These are phyloP conservation scores for Fusarium verticillioides DNA, from an alignment of 2,329 filamentous ascomycete species.

Conservation along the genomic window DNA sequence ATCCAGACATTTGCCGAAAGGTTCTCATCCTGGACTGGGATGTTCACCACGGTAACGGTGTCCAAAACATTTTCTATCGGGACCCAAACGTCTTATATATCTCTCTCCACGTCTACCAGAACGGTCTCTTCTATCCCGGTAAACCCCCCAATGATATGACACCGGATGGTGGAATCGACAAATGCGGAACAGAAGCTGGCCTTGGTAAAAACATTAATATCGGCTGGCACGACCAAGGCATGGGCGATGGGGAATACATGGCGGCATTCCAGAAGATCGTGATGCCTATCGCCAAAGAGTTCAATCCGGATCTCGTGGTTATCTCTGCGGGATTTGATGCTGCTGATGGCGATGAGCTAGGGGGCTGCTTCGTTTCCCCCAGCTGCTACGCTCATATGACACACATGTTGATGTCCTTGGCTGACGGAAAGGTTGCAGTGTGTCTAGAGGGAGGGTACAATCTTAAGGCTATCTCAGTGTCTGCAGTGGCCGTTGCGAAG, in stretches of 20 bases:
- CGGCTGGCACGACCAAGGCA: slow-evolving; percentile 75
- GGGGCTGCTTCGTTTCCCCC: slow-evolving; percentile 91
- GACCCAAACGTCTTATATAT: slow-evolving; percentile 97
- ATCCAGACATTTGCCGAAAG: slow-evolving; percentile 84
- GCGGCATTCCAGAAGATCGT: slow-evolving; percentile 95
- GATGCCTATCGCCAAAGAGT: slow-evolving; percentile 95
- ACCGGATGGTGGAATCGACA: slow-evolving; percentile 70
- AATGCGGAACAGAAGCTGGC: slow-evolving; percentile 66
- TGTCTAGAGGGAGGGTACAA: slow-evolving; percentile 98
- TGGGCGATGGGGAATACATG: slow-evolving; percentile 97
- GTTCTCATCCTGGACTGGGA: slow-evolving; percentile 95
- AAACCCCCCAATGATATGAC: slow-evolving; percentile 66
- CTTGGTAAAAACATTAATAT: slow-evolving; percentile 74
- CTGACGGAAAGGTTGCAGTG: slow-evolving; percentile 87
- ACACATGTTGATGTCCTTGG: slow-evolving; percentile 97
- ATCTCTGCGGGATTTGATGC: slow-evolving; percentile 97
- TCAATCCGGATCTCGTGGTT: slow-evolving; percentile 93
- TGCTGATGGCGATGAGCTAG: slow-evolving; percentile 90
- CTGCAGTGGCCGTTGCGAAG: slow-evolving; percentile 88
- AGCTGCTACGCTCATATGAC: slow-evolving; percentile 98
- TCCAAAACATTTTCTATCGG: slow-evolving; percentile 95
- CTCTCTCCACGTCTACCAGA: slow-evolving; percentile 88
- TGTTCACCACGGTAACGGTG: slow-evolving; percentile 85
- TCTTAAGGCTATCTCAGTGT: slow-evolving; percentile 89
- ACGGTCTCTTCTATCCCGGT: slow-evolving; percentile 87